phyloP scores from a whole-genome alignment of 2,329 filamentous ascomycete species.

The Sclerotinia minor region DNA sequence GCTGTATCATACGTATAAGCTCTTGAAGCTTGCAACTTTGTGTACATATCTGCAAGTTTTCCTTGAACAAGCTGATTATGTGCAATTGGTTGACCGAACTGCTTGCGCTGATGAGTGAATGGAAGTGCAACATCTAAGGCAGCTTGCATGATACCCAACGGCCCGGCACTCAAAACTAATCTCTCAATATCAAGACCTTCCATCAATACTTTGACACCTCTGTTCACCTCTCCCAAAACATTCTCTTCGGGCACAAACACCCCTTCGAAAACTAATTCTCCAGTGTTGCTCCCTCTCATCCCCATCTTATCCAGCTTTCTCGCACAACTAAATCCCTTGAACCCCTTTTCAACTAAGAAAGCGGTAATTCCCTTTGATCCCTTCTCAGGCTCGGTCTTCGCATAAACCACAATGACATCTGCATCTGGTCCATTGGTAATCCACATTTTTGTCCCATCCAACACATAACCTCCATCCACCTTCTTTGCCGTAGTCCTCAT shows the following conservation, averaged over 20 bases:
- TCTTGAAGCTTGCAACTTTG: constrained; percentile 79
- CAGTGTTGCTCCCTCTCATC: constrained; percentile 96
- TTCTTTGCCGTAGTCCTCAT: constrained; percentile 85
- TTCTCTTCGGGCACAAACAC: constrained; percentile 86
- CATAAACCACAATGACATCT: constrained; percentile 92
- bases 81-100: constrained; percentile 84
- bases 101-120: constrained; percentile 83
- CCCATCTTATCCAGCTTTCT: constrained; percentile 96
- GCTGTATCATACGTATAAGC: constrained; percentile 88
- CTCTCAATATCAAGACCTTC: constrained; percentile 93
- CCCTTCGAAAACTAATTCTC: constrained; percentile 85
- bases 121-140: constrained; percentile 82
- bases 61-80: constrained; percentile 93
- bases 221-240: constrained; percentile 76
- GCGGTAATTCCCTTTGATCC: constrained; percentile 91
- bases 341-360: constrained; percentile 74
- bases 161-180: constrained; percentile 86
- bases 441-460: constrained; percentile 88
- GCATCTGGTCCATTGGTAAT: constrained; percentile 98
- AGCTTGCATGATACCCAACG: constrained; percentile 92
- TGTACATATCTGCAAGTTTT: constrained; percentile 96
- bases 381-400: constrained; percentile 81
- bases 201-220: constrained; percentile 89
- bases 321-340: constrained; percentile 78
- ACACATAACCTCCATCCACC: constrained; percentile 79